Evolutionary conservation across 2,329 filamentous ascomycete species (phyloP).

Genomic region (Apiospora phragmitis): DNA sequence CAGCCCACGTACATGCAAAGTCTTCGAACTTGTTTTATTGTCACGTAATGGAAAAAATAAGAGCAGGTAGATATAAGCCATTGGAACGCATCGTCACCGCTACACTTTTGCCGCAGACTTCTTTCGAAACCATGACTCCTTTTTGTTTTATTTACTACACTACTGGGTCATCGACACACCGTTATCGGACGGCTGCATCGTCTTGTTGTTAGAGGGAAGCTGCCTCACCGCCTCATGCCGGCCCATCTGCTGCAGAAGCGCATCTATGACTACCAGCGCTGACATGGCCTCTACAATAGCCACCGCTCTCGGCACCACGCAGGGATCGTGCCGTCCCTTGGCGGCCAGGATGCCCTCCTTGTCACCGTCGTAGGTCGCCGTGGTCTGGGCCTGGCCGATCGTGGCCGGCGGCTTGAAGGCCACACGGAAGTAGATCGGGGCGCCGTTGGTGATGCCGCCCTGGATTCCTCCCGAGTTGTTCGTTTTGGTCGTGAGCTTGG

Average conservation of each 20-base stretch:
- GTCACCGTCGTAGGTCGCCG: conserved; percentile 74
- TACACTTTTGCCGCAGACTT: not conserved
- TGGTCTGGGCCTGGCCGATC: conserved; percentile 85
- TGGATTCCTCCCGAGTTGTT: conserved; percentile 96
- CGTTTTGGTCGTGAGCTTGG: conserved; percentile 79
- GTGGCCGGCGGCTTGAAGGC: conserved; percentile 95
- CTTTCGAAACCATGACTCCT: not conserved
- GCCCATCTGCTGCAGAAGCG: conserved; percentile 78
- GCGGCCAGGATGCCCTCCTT: conserved; percentile 76
- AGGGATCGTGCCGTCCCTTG: conserved; percentile 93
- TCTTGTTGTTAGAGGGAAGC: conserved; percentile 41
- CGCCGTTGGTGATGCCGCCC: conserved; percentile 92
- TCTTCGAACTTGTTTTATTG: too few relatives aligned
- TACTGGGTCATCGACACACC: conserved; percentile 26
- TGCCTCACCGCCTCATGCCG: conserved; percentile 48
- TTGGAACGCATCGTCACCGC: not conserved
- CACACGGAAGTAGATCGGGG: conserved; percentile 90
- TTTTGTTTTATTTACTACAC: not conserved
- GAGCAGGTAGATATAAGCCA: not conserved
- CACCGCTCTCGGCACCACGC: conserved; percentile 84
- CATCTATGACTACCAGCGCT: conserved; percentile 82
- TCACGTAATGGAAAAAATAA: too few relatives aligned
- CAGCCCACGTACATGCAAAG: too few relatives aligned
- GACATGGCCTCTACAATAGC: conserved; percentile 93
- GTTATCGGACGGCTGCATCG: conserved; percentile 29